These are phyloP conservation scores for Leptodermis oblonga DNA, from an alignment of 257 asterid species.

Conservation along the genomic window DNA sequence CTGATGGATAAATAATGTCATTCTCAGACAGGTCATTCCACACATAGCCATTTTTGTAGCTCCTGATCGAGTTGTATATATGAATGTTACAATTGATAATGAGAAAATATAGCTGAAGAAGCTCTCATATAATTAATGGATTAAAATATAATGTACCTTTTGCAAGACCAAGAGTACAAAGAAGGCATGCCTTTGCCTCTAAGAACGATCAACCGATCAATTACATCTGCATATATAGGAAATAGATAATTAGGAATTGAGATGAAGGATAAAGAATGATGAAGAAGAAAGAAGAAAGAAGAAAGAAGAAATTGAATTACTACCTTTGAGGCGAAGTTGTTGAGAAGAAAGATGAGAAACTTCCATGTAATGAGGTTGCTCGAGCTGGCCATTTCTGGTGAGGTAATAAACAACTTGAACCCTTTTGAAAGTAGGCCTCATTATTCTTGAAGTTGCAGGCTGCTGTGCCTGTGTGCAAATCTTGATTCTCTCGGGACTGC, in stretches of 20 bases:
- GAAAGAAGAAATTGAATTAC: no score
- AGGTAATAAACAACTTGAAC: conserved; percentile 75
- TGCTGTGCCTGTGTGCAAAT: conserved; percentile 14
- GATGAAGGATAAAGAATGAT: no score
- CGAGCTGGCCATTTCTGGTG: conserved; percentile 83
- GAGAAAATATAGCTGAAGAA: neutral
- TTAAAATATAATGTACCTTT: conserved; percentile 56
- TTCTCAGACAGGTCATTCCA: conserved; percentile 83
- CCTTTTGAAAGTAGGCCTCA: conserved; percentile 51
- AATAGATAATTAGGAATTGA: no score
- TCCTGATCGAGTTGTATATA: conserved; percentile 31
- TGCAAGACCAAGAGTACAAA: conserved; percentile 95
- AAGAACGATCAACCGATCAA: conserved; percentile 58
- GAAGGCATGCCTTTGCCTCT: conserved; percentile 90
- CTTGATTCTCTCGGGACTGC: conserved; percentile 38
- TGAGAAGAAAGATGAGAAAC: conserved; percentile 61
- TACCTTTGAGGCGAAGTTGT: conserved; percentile 77
- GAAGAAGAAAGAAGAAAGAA: neutral
- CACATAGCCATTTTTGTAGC: conserved; percentile 86
- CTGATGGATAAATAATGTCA: conserved; percentile 67
- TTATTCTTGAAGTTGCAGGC: conserved; percentile 12
- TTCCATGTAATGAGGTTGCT: conserved; percentile 89
- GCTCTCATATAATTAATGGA: no score
- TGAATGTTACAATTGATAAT: neutral
- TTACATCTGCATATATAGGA: conserved; percentile 45